Evolutionary conservation across 305 asterid genomes (phyloP).

Genomic region (Fraxinus platypoda): DNA sequence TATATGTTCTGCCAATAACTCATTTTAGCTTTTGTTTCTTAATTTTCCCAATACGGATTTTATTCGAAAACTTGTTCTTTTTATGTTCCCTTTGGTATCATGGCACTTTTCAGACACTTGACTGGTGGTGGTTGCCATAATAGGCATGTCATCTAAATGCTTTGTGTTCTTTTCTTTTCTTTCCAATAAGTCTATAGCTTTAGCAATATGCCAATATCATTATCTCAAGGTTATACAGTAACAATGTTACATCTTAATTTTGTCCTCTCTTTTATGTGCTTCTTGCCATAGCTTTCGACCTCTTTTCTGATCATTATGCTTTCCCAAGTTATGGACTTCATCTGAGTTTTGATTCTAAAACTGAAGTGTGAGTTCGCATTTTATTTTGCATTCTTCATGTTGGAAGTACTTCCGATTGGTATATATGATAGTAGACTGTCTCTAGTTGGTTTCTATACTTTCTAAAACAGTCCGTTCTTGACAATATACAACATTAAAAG

Average conservation of each 20-base stretch:
- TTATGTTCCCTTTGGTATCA: neutral
- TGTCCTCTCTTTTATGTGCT: neutral
- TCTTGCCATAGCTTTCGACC: neutral
- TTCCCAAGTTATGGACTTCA: neutral
- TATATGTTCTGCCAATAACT: constrained; percentile 29
- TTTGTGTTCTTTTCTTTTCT: neutral
- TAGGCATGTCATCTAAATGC: neutral
- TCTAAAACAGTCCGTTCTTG: neutral
- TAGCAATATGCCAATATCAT: neutral
- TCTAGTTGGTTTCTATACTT: constrained; percentile 1
- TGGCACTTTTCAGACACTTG: neutral
- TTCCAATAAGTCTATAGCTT: neutral
- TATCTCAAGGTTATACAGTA: neutral
- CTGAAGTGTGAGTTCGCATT: neutral
- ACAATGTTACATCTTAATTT: neutral
- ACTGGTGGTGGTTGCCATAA: neutral
- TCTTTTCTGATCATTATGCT: neutral
- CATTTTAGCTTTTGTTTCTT: constrained; percentile 11
- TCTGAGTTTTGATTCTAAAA: neutral
- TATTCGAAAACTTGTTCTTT: constrained; percentile 8
- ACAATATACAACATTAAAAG: neutral
- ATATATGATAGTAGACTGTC: constrained; percentile 10
- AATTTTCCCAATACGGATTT: neutral
- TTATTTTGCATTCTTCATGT: neutral
- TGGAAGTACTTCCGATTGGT: neutral